These are phyloP conservation scores for Antitrichia curtipendula DNA, from an alignment of 225 moss, liverwort and hornwort genomes.

Conservation along the genomic window DNA sequence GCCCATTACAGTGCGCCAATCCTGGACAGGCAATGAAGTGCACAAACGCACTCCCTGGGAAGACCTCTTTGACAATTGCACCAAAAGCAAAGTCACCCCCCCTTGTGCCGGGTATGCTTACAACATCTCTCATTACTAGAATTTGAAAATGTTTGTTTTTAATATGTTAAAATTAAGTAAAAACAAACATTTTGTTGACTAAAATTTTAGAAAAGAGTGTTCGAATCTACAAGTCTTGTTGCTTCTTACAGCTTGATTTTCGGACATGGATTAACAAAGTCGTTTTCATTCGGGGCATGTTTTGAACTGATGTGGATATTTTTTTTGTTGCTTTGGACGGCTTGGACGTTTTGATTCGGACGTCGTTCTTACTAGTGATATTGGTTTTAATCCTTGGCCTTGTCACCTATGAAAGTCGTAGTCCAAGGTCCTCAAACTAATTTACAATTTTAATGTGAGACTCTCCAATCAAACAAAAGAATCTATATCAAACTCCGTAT, in stretches of 20 bases:
- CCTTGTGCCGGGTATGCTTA: constrained; percentile 39
- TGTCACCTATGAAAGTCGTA: neutral
- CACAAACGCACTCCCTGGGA: constrained; percentile 57
- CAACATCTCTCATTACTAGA: neutral
- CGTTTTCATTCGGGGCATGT: neutral
- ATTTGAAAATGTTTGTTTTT: too few relatives aligned
- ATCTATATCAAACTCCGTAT: neutral
- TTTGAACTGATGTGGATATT: neutral
- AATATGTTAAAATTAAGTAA: too few relatives aligned
- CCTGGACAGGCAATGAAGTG: constrained; percentile 47
- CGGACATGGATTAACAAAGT: neutral
- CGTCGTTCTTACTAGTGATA: neutral
- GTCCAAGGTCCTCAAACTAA: neutral
- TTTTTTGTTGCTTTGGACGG: neutral
- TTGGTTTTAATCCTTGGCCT: neutral
- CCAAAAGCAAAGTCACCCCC: constrained; percentile 20
- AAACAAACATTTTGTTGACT: too few relatives aligned
- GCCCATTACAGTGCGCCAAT: constrained; percentile 52
- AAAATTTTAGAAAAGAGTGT: neutral
- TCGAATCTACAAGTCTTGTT: neutral
- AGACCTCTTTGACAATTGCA: constrained; percentile 45
- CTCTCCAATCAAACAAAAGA: neutral
- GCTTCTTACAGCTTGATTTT: neutral
- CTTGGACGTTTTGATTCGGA: neutral
- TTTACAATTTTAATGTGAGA: neutral